These are phyloP conservation scores for Pyrrhoderma lamaoense DNA, from an alignment of 1,284 basidiomycete genomes.

Conservation along the genomic window DNA sequence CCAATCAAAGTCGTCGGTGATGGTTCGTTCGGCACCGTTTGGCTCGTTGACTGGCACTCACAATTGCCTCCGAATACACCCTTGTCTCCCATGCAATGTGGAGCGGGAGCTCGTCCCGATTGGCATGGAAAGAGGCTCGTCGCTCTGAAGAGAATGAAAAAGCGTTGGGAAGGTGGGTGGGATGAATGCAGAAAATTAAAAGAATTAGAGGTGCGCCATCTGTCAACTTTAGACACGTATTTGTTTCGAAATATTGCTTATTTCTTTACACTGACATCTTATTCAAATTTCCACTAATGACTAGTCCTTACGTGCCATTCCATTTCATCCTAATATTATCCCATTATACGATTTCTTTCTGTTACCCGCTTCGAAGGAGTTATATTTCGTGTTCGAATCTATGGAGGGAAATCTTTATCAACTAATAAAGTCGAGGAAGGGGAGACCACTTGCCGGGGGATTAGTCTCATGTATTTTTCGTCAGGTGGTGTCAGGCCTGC, in stretches of 20 bases:
- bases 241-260: slow-evolving; percentile 38
- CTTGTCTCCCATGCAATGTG: slow-evolving; percentile 87
- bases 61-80: slow-evolving; percentile 83
- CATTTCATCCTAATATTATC: slow-evolving; percentile 95
- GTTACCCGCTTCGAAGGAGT: slow-evolving; percentile 85
- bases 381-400: slow-evolving; percentile 99
- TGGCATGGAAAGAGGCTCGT: slow-evolving; percentile 94
- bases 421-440: slow-evolving; percentile 95
- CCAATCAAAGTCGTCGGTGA: slow-evolving; percentile 89
- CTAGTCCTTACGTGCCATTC: slow-evolving; percentile 89
- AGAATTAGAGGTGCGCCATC: slow-evolving; percentile 76
- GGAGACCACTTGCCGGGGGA: slow-evolving; percentile 89
- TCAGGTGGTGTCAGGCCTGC: slow-evolving; percentile 85
- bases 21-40: slow-evolving; percentile 96
- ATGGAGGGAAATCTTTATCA: slow-evolving; percentile 99
- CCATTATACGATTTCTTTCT: slow-evolving; percentile 99
- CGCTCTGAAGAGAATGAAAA: slow-evolving; percentile 98
- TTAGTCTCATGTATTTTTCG: slow-evolving; percentile 92
- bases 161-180: slow-evolving; percentile 95
- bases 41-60: slow-evolving; percentile 99
- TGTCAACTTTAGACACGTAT: slow-evolving; percentile 67
- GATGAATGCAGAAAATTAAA: slow-evolving; percentile 93
- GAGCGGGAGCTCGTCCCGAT: slow-evolving; percentile 82
- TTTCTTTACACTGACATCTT: background rate
- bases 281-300: slow-evolving; percentile 16